Percentiles rank a stretch among this genome's conserved stretches.
phyloP scores from a whole-genome alignment of 1,284 basidiomycete species.

The Lignosus rhinocerotis region DNA sequence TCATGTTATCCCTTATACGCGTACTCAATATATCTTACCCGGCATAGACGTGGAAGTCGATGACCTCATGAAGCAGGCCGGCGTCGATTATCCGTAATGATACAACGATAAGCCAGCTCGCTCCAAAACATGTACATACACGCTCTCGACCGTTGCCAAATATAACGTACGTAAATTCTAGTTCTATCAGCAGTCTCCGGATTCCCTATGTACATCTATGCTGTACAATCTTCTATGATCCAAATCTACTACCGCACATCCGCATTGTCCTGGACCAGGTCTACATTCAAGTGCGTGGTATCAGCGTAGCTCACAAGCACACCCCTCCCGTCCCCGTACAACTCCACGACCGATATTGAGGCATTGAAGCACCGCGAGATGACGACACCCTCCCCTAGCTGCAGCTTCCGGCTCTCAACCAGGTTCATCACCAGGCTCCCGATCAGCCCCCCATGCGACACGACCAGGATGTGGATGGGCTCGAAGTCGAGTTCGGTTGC shows the following conservation, averaged over 20 bases:
- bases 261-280: constrained; percentile 46
- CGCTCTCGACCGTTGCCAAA: not conserved
- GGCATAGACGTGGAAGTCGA: constrained; percentile 44
- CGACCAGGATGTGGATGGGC: constrained; percentile 52
- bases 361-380: constrained; percentile 54
- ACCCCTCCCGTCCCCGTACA: constrained; percentile 42
- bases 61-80: constrained; percentile 41
- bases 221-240: not conserved
- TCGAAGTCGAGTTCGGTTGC: constrained; percentile 9
- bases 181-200: not conserved
- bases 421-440: constrained; percentile 49
- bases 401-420: constrained; percentile 40
- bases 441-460: constrained; percentile 70
- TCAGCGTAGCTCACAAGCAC: constrained; percentile 54
- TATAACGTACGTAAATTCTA: not conserved
- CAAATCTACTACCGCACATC: constrained; percentile 39
- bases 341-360: constrained; percentile 60
- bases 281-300: constrained; percentile 49
- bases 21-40: not conserved
- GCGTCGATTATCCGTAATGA: constrained; percentile 27
- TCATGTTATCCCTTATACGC: not conserved
- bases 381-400: constrained; percentile 41
- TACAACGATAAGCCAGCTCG: too few relatives aligned
- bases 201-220: not conserved
- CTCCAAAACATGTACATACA: not conserved